Conservation (phyloP, 208 protist genomes). For the Wallacemonas collosoma region DNA sequence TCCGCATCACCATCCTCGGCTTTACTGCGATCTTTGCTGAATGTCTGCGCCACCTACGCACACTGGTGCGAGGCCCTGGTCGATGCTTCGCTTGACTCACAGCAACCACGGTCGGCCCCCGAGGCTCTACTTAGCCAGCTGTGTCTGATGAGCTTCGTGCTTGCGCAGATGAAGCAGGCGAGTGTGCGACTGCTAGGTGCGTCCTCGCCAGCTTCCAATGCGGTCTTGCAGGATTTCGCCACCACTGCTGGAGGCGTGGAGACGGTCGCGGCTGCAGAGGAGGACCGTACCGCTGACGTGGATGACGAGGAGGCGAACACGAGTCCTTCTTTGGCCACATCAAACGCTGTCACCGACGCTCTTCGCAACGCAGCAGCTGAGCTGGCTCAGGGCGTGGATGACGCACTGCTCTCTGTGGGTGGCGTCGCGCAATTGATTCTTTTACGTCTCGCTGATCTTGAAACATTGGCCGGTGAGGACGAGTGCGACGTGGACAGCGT, state of each 20-base stretch:
- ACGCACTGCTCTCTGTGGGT: slow-evolving; percentile 27
- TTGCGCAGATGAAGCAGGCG: slow-evolving; percentile 29
- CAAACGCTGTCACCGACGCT: not conserved
- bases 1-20: too few relatives aligned
- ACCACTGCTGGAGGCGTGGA: not conserved
- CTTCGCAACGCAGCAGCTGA: slow-evolving; percentile 7
- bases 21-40: not conserved
- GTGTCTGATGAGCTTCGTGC: slow-evolving; percentile 23
- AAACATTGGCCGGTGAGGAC: not conserved
- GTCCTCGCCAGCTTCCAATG: not conserved
- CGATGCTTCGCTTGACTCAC: not conserved
- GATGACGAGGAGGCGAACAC: slow-evolving; percentile 8
- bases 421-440: slow-evolving; percentile 27
- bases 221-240: too few relatives aligned
- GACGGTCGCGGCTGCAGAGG: not conserved
- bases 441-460: slow-evolving; percentile 12
- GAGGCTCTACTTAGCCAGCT: slow-evolving; percentile 25
- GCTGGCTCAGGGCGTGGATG: slow-evolving; percentile 9
- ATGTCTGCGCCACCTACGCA: slow-evolving; percentile 4
- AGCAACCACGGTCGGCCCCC: not conserved
- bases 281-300: not conserved
- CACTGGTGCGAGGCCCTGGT: slow-evolving; percentile 15
- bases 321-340: not conserved
- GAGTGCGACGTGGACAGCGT: not conserved
- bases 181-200: not conserved